Evolutionary conservation across 1,139 yeast species (phyloP).

Genomic region (Blastobotrys elegans): DNA sequence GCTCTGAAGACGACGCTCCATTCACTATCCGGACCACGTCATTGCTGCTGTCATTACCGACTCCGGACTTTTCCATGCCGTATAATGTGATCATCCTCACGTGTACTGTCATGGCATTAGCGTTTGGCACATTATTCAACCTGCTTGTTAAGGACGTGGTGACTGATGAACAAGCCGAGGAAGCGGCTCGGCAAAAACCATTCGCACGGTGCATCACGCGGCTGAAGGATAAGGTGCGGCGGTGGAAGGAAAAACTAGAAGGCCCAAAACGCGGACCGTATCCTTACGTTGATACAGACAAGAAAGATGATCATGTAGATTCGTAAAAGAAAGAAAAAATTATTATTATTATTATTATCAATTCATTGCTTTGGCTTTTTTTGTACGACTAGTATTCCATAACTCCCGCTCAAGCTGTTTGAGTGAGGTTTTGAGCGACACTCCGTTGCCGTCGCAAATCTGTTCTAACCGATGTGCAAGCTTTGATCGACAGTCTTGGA

Average conservation of each 20-base stretch:
- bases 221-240: slow-evolving; percentile 14
- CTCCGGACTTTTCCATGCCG: slow-evolving; percentile 99
- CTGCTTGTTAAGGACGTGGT: slow-evolving; percentile 69
- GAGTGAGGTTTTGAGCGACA: slow-evolving; percentile 24
- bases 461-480: slow-evolving; percentile 46
- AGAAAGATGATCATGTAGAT: slow-evolving; percentile 2
- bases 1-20: slow-evolving; percentile 9
- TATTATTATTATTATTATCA: neutral
- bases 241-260: slow-evolving; percentile 10
- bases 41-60: slow-evolving; percentile 76
- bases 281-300: slow-evolving; percentile 18
- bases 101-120: slow-evolving; percentile 86
- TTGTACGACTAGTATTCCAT: neutral
- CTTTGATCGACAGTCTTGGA: slow-evolving; percentile 38
- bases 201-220: slow-evolving; percentile 17
- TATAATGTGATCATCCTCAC: slow-evolving; percentile 94
- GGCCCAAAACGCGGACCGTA: slow-evolving; percentile 23
- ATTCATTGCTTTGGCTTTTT: neutral
- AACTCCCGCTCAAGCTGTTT: slow-evolving; percentile 13
- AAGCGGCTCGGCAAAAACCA: slow-evolving; percentile 21
- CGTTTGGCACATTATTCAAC: slow-evolving; percentile 84
- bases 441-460: slow-evolving; percentile 26
- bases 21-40: slow-evolving; percentile 75
- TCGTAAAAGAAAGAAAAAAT: neutral
- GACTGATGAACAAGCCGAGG: slow-evolving; percentile 70